These are phyloP conservation scores for Dimocarpus longan DNA, from an alignment of 345 rosid genomes.

Conservation along the genomic window DNA sequence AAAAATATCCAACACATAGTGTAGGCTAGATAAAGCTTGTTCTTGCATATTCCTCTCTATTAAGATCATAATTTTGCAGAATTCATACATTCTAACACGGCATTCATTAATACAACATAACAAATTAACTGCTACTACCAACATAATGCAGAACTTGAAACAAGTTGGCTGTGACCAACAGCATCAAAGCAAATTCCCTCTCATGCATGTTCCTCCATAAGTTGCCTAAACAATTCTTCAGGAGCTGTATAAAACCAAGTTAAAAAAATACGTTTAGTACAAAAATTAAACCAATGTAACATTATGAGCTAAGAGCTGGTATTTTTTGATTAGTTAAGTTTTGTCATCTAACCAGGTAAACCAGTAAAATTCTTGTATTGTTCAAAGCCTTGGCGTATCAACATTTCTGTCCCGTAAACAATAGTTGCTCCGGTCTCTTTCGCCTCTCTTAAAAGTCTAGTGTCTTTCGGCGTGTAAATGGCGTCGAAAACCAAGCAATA, in stretches of 20 bases:
- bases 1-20: not conserved
- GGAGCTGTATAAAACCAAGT: constrained; percentile 36
- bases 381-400: constrained; percentile 53
- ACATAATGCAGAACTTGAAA: not conserved
- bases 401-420: constrained; percentile 54
- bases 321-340: not conserved
- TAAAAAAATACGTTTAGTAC: not conserved
- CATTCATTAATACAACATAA: not conserved
- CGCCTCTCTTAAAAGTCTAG: constrained; percentile 42
- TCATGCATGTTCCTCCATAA: constrained; percentile 51
- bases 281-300: not conserved
- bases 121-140: not conserved
- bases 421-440: constrained; percentile 40
- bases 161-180: not conserved
- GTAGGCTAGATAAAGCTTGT: not conserved
- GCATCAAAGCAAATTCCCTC: not conserved
- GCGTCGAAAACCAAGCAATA: constrained; percentile 51
- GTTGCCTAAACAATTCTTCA: constrained; percentile 47
- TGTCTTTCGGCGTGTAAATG: constrained; percentile 51
- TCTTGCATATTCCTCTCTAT: not conserved
- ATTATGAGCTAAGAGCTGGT: not conserved
- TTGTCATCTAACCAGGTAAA: constrained; percentile 43
- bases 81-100: not conserved
- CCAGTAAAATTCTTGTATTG: constrained; percentile 59
- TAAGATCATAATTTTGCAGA: not conserved